Evolutionary conservation across 2,329 filamentous ascomycete species (phyloP).

Genomic region (Coniella vitis): DNA sequence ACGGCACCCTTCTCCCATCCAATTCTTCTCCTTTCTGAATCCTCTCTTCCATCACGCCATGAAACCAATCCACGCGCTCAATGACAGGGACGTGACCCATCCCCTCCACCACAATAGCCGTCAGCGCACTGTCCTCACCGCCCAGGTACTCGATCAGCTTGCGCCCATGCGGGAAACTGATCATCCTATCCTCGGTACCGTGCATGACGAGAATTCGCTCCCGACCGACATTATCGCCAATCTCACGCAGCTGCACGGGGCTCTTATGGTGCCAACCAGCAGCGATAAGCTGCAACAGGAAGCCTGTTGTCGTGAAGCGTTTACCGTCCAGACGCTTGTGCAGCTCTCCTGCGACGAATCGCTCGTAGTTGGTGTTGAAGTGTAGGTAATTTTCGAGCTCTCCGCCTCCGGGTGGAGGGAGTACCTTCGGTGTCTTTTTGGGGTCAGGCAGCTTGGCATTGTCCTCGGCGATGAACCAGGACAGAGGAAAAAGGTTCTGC

Average conservation of each 20-base stretch:
- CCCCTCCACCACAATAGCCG: conserved; percentile 57
- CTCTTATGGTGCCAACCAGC: conserved; percentile 76
- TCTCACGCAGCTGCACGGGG: conserved; percentile 52
- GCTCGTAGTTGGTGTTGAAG: conserved; percentile 73
- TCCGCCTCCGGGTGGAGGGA: conserved; percentile 25
- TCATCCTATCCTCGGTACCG: conserved; percentile 71
- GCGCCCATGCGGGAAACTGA: conserved; percentile 62
- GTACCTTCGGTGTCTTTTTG: conserved; percentile 30
- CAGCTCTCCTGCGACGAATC: conserved; percentile 74
- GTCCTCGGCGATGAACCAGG: conserved; percentile 59
- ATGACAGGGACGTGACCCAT: conserved; percentile 70
- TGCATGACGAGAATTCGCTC: conserved; percentile 72
- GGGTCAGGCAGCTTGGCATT: conserved; percentile 42
- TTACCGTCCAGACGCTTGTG: conserved; percentile 57
- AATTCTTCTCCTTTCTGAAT: conserved; percentile 47
- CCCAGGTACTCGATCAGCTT: conserved; percentile 60
- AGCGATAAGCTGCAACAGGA: conserved; percentile 71
- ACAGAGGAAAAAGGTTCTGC: conserved; percentile 55
- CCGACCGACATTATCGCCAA: conserved; percentile 64
- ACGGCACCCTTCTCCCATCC: conserved; percentile 18
- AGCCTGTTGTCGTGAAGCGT: conserved; percentile 58
- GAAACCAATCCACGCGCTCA: conserved; percentile 65
- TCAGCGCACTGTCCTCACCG: conserved; percentile 19
- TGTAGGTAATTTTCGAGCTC: conserved; percentile 31
- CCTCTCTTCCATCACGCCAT: conserved; percentile 51